Percentiles rank a stretch among this genome's conserved stretches.
phyloP scores from a whole-genome alignment of 306 rosid genomes.

The peach (Prunus persica) region Prunus_persica_NCBIv2 NC_034012.1:5142501-5143000 shows the following conservation, averaged over 20 bases:
- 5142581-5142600: slow-evolving; percentile 45
- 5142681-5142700: slow-evolving; percentile 59
- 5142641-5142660: slow-evolving; percentile 47
- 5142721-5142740: slow-evolving; percentile 64
- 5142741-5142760: slow-evolving; percentile 54
- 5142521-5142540: slow-evolving; percentile 77
- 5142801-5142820: slow-evolving; percentile 81
- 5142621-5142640: slow-evolving; percentile 55
- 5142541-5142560: slow-evolving; percentile 56
- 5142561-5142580: slow-evolving; percentile 46
- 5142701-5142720: slow-evolving; percentile 66
- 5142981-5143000: slow-evolving; percentile 39
- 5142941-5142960: slow-evolving; percentile 51
- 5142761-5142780: slow-evolving; percentile 63
- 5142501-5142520: slow-evolving; percentile 63
- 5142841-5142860: slow-evolving; percentile 50
- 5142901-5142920: slow-evolving; percentile 65
- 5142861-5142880: slow-evolving; percentile 71
- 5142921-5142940: slow-evolving; percentile 62
- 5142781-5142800: slow-evolving; percentile 57
- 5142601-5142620: slow-evolving; percentile 81
- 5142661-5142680: slow-evolving; percentile 47
- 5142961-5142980: slow-evolving; percentile 61
- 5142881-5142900: slow-evolving; percentile 45
- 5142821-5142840: slow-evolving; percentile 51